Evolutionary conservation across 169 alveolate genomes (phyloP).

Genomic region (Amoebophrya sp.): DNA sequence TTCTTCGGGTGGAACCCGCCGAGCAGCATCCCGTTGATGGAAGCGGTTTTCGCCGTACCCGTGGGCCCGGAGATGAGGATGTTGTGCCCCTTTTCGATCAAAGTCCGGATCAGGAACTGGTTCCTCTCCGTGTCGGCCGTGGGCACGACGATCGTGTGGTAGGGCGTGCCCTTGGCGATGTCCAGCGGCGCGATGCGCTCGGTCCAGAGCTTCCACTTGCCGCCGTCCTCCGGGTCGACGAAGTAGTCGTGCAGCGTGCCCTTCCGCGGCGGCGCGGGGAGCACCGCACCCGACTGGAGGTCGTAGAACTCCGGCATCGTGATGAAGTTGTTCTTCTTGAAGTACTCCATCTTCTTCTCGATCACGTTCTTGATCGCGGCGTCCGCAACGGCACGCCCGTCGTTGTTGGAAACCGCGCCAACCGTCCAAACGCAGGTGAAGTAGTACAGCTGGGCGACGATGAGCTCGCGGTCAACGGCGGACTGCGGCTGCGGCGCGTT

Average conservation of each 20-base stretch:
- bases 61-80: conserved; percentile 77
- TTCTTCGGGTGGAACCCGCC: conserved; percentile 44
- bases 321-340: conserved; percentile 15
- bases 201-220: conserved; percentile 38
- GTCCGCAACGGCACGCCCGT: conserved; percentile 27
- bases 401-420: conserved; percentile 26
- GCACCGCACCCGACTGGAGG: conserved; percentile 21
- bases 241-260: conserved; percentile 32
- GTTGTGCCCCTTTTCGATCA: conserved; percentile 57
- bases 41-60: conserved; percentile 79
- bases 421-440: conserved; percentile 28
- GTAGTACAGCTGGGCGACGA: conserved; percentile 27
- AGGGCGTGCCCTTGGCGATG: conserved; percentile 45
- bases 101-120: conserved; percentile 50
- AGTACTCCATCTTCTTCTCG: conserved; percentile 35
- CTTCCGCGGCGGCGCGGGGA: conserved; percentile 31
- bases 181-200: conserved; percentile 24
- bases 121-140: conserved; percentile 74
- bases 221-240: conserved; percentile 25
- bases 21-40: conserved; percentile 52
- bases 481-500: conserved; percentile 7
- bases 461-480: conserved; percentile 14
- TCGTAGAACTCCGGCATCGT: not conserved
- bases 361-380: conserved; percentile 22
- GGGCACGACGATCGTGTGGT: conserved; percentile 71